Percentiles rank a stretch among this genome's conserved stretches.
These are phyloP conservation scores for Aegilops umbellulata DNA, from an alignment of 176 grass and related monocot genomes.

Conservation along the genomic window DNA sequence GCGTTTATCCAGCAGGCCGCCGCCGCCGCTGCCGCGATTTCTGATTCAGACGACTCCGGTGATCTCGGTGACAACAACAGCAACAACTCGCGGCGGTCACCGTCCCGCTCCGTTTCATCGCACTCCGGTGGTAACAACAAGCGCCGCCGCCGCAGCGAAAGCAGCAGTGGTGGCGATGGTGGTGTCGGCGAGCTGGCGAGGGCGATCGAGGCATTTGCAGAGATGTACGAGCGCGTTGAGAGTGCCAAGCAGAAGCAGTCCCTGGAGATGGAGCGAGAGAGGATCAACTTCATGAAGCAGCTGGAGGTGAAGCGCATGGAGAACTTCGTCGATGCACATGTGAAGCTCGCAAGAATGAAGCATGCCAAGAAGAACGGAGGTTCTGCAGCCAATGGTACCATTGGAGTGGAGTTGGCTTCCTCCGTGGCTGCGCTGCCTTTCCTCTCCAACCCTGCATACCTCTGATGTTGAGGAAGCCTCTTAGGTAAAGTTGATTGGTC, in stretches of 20 bases:
- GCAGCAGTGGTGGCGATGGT: constrained; percentile 18
- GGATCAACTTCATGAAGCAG: constrained; percentile 76
- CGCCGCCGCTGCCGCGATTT: constrained; percentile 35
- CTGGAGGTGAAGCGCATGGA: constrained; percentile 92
- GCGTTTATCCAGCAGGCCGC: constrained; percentile 51
- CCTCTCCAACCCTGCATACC: constrained; percentile 50
- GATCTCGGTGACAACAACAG: constrained; percentile 29
- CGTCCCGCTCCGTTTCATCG: constrained; percentile 46
- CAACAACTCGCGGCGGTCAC: constrained; percentile 31
- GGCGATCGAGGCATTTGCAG: constrained; percentile 73
- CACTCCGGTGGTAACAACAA: constrained; percentile 40
- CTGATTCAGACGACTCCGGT: constrained; percentile 41
- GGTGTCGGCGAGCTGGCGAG: constrained; percentile 67
- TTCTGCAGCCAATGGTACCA: constrained; percentile 15
- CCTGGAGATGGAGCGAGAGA: constrained; percentile 78
- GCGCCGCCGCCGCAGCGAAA: constrained; percentile 16
- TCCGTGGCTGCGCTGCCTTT: constrained; percentile 59
- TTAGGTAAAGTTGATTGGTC: constrained; percentile 36
- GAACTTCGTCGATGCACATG: constrained; percentile 79
- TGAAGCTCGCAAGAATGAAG: constrained; percentile 75
- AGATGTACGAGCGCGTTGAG: constrained; percentile 94
- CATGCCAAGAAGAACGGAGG: constrained; percentile 46
- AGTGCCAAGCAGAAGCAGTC: constrained; percentile 67
- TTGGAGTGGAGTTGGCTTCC: constrained; percentile 50
- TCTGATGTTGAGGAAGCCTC: constrained; percentile 30